These are phyloP conservation scores for Plasmopara viticola DNA, from an alignment of 352 stramenopile genomes.

Conservation along the genomic window DNA sequence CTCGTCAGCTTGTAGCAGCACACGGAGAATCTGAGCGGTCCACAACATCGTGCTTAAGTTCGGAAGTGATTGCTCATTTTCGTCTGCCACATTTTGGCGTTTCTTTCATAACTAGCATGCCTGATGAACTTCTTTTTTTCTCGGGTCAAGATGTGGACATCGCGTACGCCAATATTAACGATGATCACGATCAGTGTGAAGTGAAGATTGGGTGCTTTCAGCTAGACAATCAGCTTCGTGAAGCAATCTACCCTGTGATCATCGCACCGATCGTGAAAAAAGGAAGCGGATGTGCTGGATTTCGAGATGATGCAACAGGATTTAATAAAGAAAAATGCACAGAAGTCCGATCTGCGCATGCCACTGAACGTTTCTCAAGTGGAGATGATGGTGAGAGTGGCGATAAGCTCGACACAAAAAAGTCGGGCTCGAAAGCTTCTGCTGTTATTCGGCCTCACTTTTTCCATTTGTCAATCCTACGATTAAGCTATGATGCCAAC, in stretches of 20 bases:
- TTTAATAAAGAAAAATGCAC: constrained; percentile 25
- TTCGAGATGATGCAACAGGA: constrained; percentile 11
- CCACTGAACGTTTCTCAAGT: constrained; percentile 10
- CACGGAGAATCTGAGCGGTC: constrained; percentile 11
- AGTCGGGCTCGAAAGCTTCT: constrained; percentile 2
- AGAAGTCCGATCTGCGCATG: constrained; percentile 21
- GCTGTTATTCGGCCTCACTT: constrained; percentile 31
- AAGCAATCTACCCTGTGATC: constrained; percentile 73
- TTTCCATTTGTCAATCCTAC: constrained; percentile 72
- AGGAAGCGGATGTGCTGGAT: constrained; percentile 17
- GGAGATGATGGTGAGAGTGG: constrained; percentile 9
- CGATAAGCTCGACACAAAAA: constrained; percentile 17
- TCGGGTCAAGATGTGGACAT: constrained; percentile 63
- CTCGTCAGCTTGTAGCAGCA: constrained; percentile 38
- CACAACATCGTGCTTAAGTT: constrained; percentile 29
- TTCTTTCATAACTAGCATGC: constrained; percentile 65
- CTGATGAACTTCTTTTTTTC: constrained; percentile 71
- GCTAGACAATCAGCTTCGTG: constrained; percentile 74
- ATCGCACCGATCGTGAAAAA: constrained; percentile 66
- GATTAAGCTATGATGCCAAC: constrained; percentile 72
- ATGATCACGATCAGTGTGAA: constrained; percentile 78
- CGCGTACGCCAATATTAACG: constrained; percentile 52
- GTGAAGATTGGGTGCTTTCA: constrained; percentile 79
- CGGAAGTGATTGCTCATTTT: constrained; percentile 50
- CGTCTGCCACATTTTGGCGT: constrained; percentile 58